Evolutionary conservation across 164 flowering plant genomes (phyloP).

Genomic region (Vitis amurensis): DNA sequence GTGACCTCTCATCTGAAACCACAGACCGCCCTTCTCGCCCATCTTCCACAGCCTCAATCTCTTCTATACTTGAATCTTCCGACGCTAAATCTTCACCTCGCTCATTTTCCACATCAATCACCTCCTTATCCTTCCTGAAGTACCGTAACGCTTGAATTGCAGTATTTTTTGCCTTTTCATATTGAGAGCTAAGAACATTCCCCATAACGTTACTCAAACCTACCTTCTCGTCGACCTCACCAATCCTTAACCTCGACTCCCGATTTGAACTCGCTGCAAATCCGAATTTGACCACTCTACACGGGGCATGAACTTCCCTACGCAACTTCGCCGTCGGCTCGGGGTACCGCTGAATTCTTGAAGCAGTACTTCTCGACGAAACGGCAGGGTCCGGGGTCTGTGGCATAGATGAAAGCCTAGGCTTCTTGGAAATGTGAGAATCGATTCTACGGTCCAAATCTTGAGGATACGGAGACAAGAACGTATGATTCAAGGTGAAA

Average conservation of each 20-base stretch:
- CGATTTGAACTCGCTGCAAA: conserved; percentile 4
- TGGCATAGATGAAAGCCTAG: conserved; percentile 18
- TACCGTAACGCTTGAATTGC: conserved; percentile 25
- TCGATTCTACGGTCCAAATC: background rate
- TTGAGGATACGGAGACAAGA: conserved; percentile 11
- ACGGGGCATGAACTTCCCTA: conserved; percentile 70
- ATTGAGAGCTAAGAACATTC: conserved; percentile 18
- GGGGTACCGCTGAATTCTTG: conserved; percentile 38
- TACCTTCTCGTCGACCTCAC: conserved; percentile 3
- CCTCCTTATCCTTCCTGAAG: conserved; percentile 31
- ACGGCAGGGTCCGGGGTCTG: conserved; percentile 11
- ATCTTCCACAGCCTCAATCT: conserved; percentile 33
- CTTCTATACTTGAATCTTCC: conserved; percentile 47
- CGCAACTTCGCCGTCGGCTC: conserved; percentile 20
- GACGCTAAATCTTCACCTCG: conserved; percentile 10
- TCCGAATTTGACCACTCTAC: conserved; percentile 34
- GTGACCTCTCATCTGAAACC: conserved; percentile 17
- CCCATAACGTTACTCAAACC: conserved; percentile 29
- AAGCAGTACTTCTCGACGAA: conserved; percentile 19
- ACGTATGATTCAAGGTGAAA: conserved; percentile 15
- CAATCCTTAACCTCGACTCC: background rate
- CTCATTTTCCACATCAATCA: conserved; percentile 36
- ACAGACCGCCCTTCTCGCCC: conserved; percentile 23
- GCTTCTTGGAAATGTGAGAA: conserved; percentile 31
- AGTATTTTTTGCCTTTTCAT: conserved; percentile 10